Percentiles rank a stretch among this genome's conserved stretches.
Conservation (phyloP, 2,329 filamentous ascomycete genomes). For the Stachybotrys chartarum region DNA sequence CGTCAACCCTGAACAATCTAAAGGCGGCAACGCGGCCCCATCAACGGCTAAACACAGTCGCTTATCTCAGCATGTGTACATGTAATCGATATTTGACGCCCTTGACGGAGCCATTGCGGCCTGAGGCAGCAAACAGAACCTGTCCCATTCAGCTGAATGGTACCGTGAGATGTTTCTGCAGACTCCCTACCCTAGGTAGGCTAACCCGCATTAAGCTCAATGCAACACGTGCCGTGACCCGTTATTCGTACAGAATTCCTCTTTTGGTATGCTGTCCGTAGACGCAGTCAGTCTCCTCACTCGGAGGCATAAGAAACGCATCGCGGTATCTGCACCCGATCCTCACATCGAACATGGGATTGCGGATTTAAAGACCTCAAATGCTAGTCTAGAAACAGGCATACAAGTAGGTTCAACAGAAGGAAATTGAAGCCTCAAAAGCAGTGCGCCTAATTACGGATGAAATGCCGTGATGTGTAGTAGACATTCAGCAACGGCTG, state of each 20-base stretch:
- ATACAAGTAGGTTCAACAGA: neutral
- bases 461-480: neutral
- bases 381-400: too few relatives aligned
- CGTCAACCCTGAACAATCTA: too few relatives aligned
- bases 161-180: neutral
- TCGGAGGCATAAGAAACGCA: neutral
- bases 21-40: too few relatives aligned
- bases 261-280: neutral
- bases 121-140: neutral
- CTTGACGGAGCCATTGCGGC: too few relatives aligned
- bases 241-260: neutral
- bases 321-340: neutral
- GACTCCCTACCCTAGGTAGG: neutral
- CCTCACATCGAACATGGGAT: neutral
- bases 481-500: neutral
- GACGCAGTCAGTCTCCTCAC: neutral
- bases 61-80: too few relatives aligned
- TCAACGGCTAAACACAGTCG: too few relatives aligned
- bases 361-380: neutral
- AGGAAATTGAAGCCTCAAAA: neutral
- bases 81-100: too few relatives aligned
- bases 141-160: too few relatives aligned
- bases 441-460: neutral
- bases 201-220: neutral
- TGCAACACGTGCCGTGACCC: neutral